These are phyloP conservation scores for Calonectria ilicicola DNA, from an alignment of 2,329 filamentous ascomycete species.

Conservation along the genomic window DNA sequence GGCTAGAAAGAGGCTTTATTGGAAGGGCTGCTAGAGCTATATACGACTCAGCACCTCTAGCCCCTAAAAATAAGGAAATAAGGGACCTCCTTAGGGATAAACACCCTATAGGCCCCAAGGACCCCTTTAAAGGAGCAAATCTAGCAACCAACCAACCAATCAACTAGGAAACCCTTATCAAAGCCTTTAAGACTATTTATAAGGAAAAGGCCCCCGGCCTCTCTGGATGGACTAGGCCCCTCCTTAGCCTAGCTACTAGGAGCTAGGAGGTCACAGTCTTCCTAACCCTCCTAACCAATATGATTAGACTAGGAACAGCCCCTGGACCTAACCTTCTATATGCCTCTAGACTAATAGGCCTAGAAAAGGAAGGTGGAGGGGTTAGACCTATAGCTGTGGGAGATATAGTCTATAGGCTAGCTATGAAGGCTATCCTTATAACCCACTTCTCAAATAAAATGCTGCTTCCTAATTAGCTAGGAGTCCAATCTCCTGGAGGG, in stretches of 20 bases:
- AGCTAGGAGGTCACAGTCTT: too few species aligned
- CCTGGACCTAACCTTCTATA: too few species aligned
- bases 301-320: too few species aligned
- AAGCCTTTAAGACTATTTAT: too few species aligned
- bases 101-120: background rate
- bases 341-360: too few species aligned
- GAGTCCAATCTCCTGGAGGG: background rate
- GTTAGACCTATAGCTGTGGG: too few species aligned
- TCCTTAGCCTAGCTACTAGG: too few species aligned
- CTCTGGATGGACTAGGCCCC: too few species aligned
- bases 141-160: background rate
- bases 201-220: too few species aligned
- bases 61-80: background rate
- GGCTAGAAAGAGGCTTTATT: background rate
- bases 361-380: too few species aligned
- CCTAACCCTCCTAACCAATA: too few species aligned
- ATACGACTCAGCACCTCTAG: background rate
- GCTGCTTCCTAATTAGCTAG: background rate
- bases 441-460: background rate
- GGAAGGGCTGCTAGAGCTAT: background rate
- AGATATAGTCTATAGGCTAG: too few species aligned
- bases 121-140: background rate
- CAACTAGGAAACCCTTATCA: background rate
- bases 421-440: background rate
- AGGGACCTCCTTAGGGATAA: background rate